These are phyloP conservation scores for Clarireedia paspali DNA, from an alignment of 2,329 filamentous ascomycete species.

Conservation along the genomic window DNA sequence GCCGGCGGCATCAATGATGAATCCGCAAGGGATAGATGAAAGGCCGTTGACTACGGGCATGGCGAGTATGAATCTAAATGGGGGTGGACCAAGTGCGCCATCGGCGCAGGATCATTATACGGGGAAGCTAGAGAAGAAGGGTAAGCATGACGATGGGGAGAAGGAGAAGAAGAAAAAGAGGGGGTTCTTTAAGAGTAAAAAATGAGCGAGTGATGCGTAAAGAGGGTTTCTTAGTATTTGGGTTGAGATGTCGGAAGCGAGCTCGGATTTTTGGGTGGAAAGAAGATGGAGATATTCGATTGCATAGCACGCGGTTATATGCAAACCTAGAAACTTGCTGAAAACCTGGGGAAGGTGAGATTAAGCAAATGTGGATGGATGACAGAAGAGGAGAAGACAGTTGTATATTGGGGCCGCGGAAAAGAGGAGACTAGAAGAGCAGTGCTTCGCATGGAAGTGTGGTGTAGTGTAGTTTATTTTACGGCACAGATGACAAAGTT, in stretches of 20 bases:
- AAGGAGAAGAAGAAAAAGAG: slow-evolving; percentile 49
- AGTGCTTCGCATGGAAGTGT: too few species aligned
- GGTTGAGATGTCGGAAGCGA: background rate
- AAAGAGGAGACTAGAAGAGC: too few species aligned
- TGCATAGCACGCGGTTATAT: too few species aligned
- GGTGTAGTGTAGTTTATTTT: too few species aligned
- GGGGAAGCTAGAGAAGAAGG: slow-evolving; percentile 42
- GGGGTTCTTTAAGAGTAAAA: slow-evolving; percentile 52
- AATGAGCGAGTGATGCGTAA: slow-evolving; percentile 25
- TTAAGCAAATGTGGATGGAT: too few species aligned
- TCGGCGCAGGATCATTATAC: slow-evolving; percentile 13
- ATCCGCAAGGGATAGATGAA: background rate
- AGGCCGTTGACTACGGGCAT: background rate
- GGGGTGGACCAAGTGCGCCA: background rate
- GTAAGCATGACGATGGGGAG: slow-evolving; percentile 36
- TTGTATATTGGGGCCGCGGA: too few species aligned
- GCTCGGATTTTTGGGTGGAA: background rate
- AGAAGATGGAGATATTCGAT: too few species aligned
- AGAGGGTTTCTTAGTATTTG: too few species aligned
- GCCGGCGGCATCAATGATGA: slow-evolving; percentile 3
- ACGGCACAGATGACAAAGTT: too few species aligned
- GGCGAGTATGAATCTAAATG: slow-evolving; percentile 6
- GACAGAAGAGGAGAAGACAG: too few species aligned
- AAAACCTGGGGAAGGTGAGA: too few species aligned
- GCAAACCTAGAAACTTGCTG: too few species aligned